These are phyloP conservation scores for Linnemannia hyalina DNA, from an alignment of 192 early-diverging fungal species.

Conservation along the genomic window DNA sequence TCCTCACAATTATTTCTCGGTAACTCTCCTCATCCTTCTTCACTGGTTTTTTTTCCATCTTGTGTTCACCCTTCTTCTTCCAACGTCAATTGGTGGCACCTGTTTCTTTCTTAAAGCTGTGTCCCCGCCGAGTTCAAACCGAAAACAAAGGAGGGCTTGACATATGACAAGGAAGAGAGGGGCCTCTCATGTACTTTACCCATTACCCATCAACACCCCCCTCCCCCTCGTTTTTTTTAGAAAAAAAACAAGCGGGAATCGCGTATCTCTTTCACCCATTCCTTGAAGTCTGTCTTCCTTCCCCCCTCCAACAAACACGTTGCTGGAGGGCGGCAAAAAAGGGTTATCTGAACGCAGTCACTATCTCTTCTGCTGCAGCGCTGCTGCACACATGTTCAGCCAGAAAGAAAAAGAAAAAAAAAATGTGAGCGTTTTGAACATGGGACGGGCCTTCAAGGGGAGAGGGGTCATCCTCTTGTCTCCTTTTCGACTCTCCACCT, in stretches of 20 bases:
- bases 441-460: too few species aligned
- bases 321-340: background rate
- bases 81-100: background rate
- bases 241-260: background rate
- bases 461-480: background rate
- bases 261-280: background rate
- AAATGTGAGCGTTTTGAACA: background rate
- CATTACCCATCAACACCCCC: too few species aligned
- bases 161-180: background rate
- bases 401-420: background rate
- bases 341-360: background rate
- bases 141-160: background rate
- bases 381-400: background rate
- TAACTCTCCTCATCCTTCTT: background rate
- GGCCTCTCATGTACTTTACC: background rate
- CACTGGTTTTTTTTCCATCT: background rate
- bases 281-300: background rate
- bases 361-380: background rate
- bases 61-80: background rate
- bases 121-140: too few species aligned
- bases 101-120: background rate
- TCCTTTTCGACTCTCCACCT: background rate
- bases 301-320: background rate
- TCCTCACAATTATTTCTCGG: background rate
- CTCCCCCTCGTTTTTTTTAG: background rate